Percentiles rank a stretch among this genome's conserved stretches.
Conservation (phyloP, 805 yeast species). For the Saturnispora zaruensis region DNA sequence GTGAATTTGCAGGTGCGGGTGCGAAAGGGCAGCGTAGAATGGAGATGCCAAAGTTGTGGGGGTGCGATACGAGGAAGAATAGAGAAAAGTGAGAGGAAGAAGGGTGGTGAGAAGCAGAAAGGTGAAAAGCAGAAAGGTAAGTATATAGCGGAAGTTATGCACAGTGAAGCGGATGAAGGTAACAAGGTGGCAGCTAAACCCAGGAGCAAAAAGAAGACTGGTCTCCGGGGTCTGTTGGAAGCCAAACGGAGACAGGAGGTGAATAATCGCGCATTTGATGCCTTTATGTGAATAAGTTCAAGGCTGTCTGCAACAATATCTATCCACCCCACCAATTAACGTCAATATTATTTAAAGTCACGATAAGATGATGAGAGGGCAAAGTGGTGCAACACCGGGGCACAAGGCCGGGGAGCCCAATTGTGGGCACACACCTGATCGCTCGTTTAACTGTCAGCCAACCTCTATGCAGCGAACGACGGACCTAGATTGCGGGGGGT, state of each 20-base stretch:
- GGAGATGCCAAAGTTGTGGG: slow-evolving; percentile 5
- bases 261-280: slow-evolving; percentile 7
- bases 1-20: slow-evolving; percentile 13
- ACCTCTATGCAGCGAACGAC: no score
- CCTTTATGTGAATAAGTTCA: neutral
- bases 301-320: neutral
- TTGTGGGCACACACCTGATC: no score
- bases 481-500: slow-evolving; percentile 23
- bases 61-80: slow-evolving; percentile 6
- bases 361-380: slow-evolving; percentile 8
- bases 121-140: no score
- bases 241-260: slow-evolving; percentile 4
- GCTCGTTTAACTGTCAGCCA: no score
- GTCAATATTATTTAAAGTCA: no score
- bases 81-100: neutral
- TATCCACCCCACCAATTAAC: neutral
- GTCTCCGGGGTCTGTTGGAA: slow-evolving; percentile 1
- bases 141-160: no score
- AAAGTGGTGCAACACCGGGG: no score
- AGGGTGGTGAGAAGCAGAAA: no score
- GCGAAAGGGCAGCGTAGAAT: slow-evolving; percentile 1
- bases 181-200: no score
- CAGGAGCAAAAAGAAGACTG: neutral
- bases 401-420: no score
- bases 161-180: no score